phyloP scores from a whole-genome alignment of 179 eudicot species.

The Beta macrorhiza region DNA sequence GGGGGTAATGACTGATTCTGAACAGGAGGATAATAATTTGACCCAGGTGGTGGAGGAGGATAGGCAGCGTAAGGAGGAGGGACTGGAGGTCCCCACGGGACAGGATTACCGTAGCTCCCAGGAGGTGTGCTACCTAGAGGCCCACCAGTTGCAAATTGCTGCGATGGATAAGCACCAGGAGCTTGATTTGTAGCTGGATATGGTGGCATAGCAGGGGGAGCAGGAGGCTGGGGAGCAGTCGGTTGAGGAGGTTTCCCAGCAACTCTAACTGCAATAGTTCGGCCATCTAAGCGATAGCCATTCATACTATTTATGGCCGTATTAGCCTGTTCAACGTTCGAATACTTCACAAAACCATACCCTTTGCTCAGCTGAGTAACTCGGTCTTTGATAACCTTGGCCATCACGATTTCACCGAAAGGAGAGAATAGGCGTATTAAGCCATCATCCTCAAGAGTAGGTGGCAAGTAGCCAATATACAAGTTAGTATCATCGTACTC shows the following conservation, averaged over 20 bases:
- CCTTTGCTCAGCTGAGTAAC: constrained; percentile 76
- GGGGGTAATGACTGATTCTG: constrained; percentile 53
- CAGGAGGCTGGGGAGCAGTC: constrained; percentile 62
- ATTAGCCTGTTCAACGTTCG: constrained; percentile 54
- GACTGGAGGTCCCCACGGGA: constrained; percentile 76
- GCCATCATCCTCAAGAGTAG: constrained; percentile 61
- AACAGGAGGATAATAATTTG: constrained; percentile 51
- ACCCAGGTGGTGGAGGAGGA: constrained; percentile 75
- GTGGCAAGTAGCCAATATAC: constrained; percentile 74
- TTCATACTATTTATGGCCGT: constrained; percentile 62
- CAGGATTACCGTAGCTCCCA: constrained; percentile 54
- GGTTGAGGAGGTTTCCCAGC: constrained; percentile 83
- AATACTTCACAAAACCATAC: constrained; percentile 82
- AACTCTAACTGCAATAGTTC: constrained; percentile 68
- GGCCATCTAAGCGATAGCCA: constrained; percentile 66
- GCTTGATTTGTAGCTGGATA: constrained; percentile 50
- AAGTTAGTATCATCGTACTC: constrained; percentile 74
- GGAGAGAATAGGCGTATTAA: constrained; percentile 60
- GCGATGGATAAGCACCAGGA: constrained; percentile 60
- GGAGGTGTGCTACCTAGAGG: constrained; percentile 49
- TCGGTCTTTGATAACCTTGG: constrained; percentile 66
- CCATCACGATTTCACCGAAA: constrained; percentile 69
- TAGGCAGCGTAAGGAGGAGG: constrained; percentile 58
- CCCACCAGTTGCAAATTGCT: constrained; percentile 62
- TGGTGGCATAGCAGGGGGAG: constrained; percentile 47